These are phyloP conservation scores for Neoarthrinium moseri DNA, from an alignment of 2,329 filamentous ascomycete species.

Conservation along the genomic window DNA sequence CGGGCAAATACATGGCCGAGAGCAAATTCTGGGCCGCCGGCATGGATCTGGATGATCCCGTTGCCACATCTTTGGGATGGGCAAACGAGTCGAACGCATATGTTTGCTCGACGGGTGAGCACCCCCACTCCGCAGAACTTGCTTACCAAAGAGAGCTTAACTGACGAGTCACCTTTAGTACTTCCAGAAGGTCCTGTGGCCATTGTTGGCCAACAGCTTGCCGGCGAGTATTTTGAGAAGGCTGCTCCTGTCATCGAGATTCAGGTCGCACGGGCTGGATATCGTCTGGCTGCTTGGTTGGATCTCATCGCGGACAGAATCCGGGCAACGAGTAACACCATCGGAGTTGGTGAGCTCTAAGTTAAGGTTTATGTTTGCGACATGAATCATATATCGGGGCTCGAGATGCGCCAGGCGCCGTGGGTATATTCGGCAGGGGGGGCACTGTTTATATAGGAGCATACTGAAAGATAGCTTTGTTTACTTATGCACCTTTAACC, in stretches of 20 bases:
- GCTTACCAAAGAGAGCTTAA: background rate
- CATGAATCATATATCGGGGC: no score
- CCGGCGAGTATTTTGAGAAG: constrained; percentile 60
- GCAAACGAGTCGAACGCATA: constrained; percentile 61
- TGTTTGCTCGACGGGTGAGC: constrained; percentile 60
- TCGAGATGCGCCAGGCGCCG: no score
- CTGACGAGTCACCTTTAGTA: constrained; percentile 37
- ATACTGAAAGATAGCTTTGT: no score
- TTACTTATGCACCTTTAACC: no score
- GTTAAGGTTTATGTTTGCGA: no score
- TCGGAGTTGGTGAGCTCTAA: constrained; percentile 29
- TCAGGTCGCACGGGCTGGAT: constrained; percentile 68
- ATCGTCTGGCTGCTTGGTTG: constrained; percentile 66
- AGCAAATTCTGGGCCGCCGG: constrained; percentile 56
- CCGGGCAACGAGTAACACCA: constrained; percentile 17
- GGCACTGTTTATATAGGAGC: no score
- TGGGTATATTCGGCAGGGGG: no score
- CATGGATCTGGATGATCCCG: constrained; percentile 52
- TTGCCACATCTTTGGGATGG: constrained; percentile 60
- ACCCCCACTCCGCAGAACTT: background rate
- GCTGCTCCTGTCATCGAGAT: constrained; percentile 64
- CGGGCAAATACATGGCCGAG: constrained; percentile 51
- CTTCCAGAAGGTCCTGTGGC: constrained; percentile 59
- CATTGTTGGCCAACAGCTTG: constrained; percentile 59
- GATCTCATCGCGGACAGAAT: constrained; percentile 54